Conservation (phyloP, 148 eudicot species). For the Silene latifolia region DNA sequence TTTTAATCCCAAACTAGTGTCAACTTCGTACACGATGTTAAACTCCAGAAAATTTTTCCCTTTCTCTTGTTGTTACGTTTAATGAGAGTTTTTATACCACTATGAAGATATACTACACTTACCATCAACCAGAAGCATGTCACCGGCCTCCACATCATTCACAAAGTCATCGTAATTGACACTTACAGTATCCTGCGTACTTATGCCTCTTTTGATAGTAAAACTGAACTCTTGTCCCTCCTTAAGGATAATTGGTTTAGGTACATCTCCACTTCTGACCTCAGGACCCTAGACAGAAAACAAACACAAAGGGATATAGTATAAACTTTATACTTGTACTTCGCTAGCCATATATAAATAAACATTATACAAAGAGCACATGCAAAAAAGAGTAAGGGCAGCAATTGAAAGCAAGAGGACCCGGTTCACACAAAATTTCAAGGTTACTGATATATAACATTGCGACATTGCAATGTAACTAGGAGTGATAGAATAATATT, state of each 20-base stretch:
- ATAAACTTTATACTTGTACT: constrained; percentile 5
- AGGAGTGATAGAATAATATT: background rate
- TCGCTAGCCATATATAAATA: constrained; percentile 3
- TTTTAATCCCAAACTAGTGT: background rate
- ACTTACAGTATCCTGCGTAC: constrained; percentile 81
- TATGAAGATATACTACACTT: constrained; percentile 24
- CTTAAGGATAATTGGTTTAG: constrained; percentile 72
- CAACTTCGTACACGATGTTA: background rate
- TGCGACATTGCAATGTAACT: background rate
- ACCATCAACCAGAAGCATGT: constrained; percentile 93
- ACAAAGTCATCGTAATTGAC: constrained; percentile 95
- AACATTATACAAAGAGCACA: background rate
- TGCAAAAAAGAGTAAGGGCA: background rate
- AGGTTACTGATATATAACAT: background rate
- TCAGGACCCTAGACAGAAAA: constrained; percentile 75
- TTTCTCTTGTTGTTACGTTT: background rate
- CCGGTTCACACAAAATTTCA: background rate
- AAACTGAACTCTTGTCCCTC: constrained; percentile 95
- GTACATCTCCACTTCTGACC: constrained; percentile 98
- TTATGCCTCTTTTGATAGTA: constrained; percentile 87
- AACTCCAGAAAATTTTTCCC: background rate
- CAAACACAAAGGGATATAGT: background rate
- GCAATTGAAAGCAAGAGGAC: background rate
- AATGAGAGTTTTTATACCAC: background rate
- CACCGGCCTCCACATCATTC: constrained; percentile 91